Evolutionary conservation across 1,284 basidiomycete species (phyloP).

Genomic region (Ganoderma lucidum): DNA sequence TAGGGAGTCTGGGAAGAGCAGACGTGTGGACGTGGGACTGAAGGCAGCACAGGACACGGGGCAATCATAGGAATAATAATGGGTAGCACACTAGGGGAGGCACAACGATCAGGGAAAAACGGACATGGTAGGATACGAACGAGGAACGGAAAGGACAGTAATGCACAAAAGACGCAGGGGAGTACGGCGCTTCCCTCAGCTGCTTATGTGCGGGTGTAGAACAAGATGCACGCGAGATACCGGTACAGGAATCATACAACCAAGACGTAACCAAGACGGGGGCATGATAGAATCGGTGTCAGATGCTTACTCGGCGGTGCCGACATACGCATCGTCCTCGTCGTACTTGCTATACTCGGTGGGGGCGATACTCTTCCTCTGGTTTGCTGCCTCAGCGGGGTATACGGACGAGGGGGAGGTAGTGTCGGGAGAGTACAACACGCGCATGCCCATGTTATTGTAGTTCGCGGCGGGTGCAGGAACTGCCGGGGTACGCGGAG

Average conservation of each 20-base stretch:
- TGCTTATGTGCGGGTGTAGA: neutral
- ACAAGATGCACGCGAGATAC: neutral
- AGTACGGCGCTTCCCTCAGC: neutral
- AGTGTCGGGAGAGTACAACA: constrained; percentile 44
- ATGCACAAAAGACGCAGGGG: neutral
- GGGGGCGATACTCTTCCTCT: constrained; percentile 43
- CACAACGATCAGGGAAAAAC: constrained; percentile 6
- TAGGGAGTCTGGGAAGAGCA: neutral
- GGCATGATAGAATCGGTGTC: neutral
- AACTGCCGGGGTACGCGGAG: constrained; percentile 32
- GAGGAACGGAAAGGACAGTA: constrained; percentile 8
- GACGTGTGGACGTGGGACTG: neutral
- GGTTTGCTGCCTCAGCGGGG: constrained; percentile 18
- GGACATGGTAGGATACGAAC: constrained; percentile 1
- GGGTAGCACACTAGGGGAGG: constrained; percentile 5
- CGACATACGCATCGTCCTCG: constrained; percentile 42
- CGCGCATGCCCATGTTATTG: constrained; percentile 45
- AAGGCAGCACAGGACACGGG: constrained; percentile 8
- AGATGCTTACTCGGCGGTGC: constrained; percentile 44
- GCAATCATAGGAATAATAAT: neutral
- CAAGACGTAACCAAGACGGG: constrained; percentile 10
- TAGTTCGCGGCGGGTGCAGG: constrained; percentile 41
- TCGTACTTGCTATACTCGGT: constrained; percentile 43
- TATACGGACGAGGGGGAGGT: constrained; percentile 27
- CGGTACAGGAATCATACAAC: constrained; percentile 30